Base-by-base conservation (phyloP, 768 basidiomycete genomes). In the Imleria badia region DNA sequence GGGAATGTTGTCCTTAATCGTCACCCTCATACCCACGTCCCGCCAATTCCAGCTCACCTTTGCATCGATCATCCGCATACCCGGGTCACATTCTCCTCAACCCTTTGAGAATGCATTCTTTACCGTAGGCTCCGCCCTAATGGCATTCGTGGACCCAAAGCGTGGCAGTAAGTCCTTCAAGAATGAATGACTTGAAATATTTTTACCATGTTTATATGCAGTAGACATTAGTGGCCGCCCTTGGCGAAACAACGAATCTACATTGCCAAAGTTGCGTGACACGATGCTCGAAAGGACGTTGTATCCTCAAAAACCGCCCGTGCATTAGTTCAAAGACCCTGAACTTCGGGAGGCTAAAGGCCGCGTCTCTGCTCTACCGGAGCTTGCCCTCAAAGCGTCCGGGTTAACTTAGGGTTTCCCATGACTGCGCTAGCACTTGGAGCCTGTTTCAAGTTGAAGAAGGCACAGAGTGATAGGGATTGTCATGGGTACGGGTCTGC, bases 381-480 rank as follows among this genome's bases (percentile, higher is more conserved):
- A 99, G 69, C 80, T 99, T 30, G 92, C 94, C 1, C 82, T 98
- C 70, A 99, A 99, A 68, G 87, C 84, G 62, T 94, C 98, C 64
- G 97, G 98, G 71, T 89, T 95, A 98, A 99, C 72, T 79, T 97
- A 62, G 86, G 89, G 14, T 79, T 98, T 2, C 96, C 95, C 2
- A 88, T 98, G 76, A 83, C 95, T 1, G 85, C 80, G 5, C 74
- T 98, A 26, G 87, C 92, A 5, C 78, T 98, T 41, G 82, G 66
- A 45, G 76, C 69, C 61, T 86, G 60, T 26, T 33, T 64, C 43
- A 69, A 49, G 42, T 54, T 72, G 50, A 70, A 71, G 15, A 11
- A 55, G 3, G 70, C 72, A 38, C 81, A 88, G 46, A 75, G 85
- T 20, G 67, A 73, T n/a, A n/a, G n/a, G n/a, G n/a, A n/a, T n/a